Conservation (phyloP, 441 rosid genomes). For the Corymbia citriodora region DNA sequence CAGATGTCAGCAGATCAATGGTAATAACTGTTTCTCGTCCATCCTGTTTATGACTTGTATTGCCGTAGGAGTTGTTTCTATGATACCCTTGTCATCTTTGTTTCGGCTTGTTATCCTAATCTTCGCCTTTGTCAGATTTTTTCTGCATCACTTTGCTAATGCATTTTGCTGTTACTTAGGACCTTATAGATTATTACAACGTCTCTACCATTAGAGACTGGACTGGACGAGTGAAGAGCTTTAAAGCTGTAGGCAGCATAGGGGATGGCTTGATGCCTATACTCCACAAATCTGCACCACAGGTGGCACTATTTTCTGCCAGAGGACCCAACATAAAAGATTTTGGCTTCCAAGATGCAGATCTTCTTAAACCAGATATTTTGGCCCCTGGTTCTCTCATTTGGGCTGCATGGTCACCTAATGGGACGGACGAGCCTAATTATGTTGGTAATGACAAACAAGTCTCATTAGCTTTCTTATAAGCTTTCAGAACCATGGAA, state of each 20-base stretch:
- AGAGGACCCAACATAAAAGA: slow-evolving; percentile 96
- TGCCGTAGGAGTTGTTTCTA: neutral
- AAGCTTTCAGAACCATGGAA: neutral
- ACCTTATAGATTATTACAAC: slow-evolving; percentile 91
- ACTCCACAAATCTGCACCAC: slow-evolving; percentile 97
- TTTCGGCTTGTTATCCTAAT: neutral
- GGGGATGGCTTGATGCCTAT: slow-evolving; percentile 91
- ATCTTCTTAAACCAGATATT: slow-evolving; percentile 98
- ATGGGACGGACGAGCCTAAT: slow-evolving; percentile 95
- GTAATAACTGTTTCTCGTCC: slow-evolving; percentile 26
- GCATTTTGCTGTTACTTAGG: slow-evolving; percentile 35
- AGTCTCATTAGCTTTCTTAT: neutral
- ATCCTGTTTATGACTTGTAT: neutral
- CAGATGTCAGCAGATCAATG: slow-evolving; percentile 79
- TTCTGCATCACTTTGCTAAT: neutral
- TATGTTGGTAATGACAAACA: slow-evolving; percentile 52
- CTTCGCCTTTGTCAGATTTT: neutral
- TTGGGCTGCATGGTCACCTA: slow-evolving; percentile 99
- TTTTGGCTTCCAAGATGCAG: slow-evolving; percentile 94
- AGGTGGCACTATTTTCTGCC: slow-evolving; percentile 93
- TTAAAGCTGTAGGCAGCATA: slow-evolving; percentile 83
- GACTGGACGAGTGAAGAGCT: slow-evolving; percentile 88
- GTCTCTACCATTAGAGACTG: slow-evolving; percentile 84
- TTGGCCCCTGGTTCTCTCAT: slow-evolving; percentile 95
- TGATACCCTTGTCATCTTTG: neutral